Percentiles rank a stretch among this genome's conserved stretches.
These are phyloP conservation scores for Drechmeria coniospora DNA, from an alignment of 2,329 filamentous ascomycete species.

Conservation along the genomic window DNA sequence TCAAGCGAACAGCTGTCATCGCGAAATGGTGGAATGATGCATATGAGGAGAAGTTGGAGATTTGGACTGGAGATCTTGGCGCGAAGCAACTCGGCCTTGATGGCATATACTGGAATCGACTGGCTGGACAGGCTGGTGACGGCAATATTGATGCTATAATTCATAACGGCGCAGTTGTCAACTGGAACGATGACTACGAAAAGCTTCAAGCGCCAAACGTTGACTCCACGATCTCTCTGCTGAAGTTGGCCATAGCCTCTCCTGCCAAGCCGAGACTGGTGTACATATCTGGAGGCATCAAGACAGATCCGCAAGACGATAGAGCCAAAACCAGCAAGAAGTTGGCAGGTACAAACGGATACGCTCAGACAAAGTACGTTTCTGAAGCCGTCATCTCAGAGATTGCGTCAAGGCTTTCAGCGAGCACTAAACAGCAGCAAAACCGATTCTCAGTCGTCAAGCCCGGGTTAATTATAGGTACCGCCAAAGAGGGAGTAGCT, in stretches of 20 bases:
- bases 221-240: conserved; percentile 10
- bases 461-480: conserved; percentile 10
- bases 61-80: conserved; percentile 7
- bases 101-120: conserved; percentile 36
- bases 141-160: conserved; percentile 54
- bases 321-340: neutral
- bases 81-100: conserved; percentile 2
- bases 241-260: conserved; percentile 5
- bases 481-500: conserved; percentile 6
- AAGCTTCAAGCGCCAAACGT: conserved; percentile 62
- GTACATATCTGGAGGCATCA: conserved; percentile 10
- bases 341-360: conserved; percentile 3
- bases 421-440: too few relatives aligned
- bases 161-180: conserved; percentile 68
- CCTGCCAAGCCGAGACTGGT: conserved; percentile 7
- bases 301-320: neutral
- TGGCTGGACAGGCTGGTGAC: conserved; percentile 22
- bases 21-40: conserved; percentile 5
- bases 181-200: conserved; percentile 69
- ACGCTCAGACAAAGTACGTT: conserved; percentile 11
- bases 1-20: conserved; percentile 21
- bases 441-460: conserved; percentile 8
- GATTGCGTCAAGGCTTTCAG: neutral
- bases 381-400: conserved; percentile 7
- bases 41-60: conserved; percentile 2